Evolutionary conservation across 2,329 filamentous ascomycete species (phyloP).

Genomic region (Fusarium kyushuense): DNA sequence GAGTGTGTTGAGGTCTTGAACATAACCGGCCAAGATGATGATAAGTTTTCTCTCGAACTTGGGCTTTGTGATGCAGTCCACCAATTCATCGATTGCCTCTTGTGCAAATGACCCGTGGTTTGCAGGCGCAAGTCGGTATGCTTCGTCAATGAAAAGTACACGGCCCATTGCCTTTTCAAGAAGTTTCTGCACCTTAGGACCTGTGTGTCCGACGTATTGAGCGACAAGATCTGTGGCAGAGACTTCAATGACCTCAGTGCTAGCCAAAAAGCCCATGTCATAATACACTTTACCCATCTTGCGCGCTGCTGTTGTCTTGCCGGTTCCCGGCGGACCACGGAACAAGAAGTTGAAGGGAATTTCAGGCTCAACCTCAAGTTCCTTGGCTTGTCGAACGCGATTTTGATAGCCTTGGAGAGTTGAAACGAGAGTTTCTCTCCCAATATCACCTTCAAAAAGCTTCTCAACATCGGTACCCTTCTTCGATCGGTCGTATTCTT

Average conservation of each 20-base stretch:
- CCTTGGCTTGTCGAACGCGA: conserved; percentile 51
- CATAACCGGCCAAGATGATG: conserved; percentile 77
- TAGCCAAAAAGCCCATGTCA: conserved; percentile 75
- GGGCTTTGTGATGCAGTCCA: conserved; percentile 65
- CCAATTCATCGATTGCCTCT: conserved; percentile 66
- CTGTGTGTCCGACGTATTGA: conserved; percentile 76
- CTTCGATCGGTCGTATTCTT: conserved; percentile 65
- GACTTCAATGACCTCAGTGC: conserved; percentile 70
- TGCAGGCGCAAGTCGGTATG: conserved; percentile 66
- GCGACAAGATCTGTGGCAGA: conserved; percentile 78
- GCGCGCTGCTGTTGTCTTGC: conserved; percentile 78
- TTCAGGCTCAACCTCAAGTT: conserved; percentile 51
- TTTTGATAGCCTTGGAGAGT: conserved; percentile 67
- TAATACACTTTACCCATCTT: conserved; percentile 83
- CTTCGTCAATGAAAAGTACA: conserved; percentile 79
- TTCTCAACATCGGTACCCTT: conserved; percentile 58
- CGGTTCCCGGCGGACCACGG: conserved; percentile 73
- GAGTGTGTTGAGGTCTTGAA: conserved; percentile 72
- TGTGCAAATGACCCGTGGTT: conserved; percentile 63
- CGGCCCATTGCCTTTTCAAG: conserved; percentile 73
- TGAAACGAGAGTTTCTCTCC: conserved; percentile 65
- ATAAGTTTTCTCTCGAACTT: conserved; percentile 71
- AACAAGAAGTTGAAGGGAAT: conserved; percentile 79
- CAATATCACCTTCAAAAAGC: conserved; percentile 70
- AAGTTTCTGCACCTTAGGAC: conserved; percentile 69